These are phyloP conservation scores for Dendryphion nanum DNA, from an alignment of 2,329 filamentous ascomycete genomes.

Conservation along the genomic window DNA sequence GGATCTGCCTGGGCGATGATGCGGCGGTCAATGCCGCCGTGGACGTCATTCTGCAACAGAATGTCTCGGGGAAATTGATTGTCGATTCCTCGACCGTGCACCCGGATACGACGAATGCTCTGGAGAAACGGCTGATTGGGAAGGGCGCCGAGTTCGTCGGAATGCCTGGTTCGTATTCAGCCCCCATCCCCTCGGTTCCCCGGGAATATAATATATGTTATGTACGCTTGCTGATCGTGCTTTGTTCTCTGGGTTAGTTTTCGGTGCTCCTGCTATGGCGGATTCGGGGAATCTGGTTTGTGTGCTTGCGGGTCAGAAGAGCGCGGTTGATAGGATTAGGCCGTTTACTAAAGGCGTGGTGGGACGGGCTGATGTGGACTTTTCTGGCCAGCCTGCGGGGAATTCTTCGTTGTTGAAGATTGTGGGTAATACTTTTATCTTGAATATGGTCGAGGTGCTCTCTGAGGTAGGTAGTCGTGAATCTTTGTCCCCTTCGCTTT, in stretches of 20 bases:
- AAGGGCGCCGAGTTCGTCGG: constrained; percentile 74
- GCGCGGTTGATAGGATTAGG: constrained; percentile 61
- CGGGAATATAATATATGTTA: constrained; percentile 18
- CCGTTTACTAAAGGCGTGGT: constrained; percentile 74
- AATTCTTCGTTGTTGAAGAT: constrained; percentile 74
- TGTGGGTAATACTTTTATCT: constrained; percentile 81
- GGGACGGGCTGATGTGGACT: constrained; percentile 67
- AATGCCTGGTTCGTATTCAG: constrained; percentile 54
- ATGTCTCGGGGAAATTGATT: constrained; percentile 71
- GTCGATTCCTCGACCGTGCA: constrained; percentile 88
- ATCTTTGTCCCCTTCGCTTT: too few relatives aligned
- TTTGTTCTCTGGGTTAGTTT: constrained; percentile 47
- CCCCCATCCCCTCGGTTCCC: neutral
- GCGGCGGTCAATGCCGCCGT: constrained; percentile 66
- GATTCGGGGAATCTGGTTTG: constrained; percentile 69
- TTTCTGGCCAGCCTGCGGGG: constrained; percentile 66
- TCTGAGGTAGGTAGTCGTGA: too few relatives aligned
- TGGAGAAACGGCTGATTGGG: constrained; percentile 58
- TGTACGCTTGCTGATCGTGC: neutral
- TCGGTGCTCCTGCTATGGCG: constrained; percentile 69
- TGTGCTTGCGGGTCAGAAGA: constrained; percentile 66
- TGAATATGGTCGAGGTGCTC: constrained; percentile 78
- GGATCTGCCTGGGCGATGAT: constrained; percentile 79
- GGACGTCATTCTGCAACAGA: constrained; percentile 53
- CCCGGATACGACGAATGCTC: constrained; percentile 71